Base-by-base conservation (phyloP, 495 filamentous ascomycete species). In the Aspergillus carlsbadensis region DNA sequence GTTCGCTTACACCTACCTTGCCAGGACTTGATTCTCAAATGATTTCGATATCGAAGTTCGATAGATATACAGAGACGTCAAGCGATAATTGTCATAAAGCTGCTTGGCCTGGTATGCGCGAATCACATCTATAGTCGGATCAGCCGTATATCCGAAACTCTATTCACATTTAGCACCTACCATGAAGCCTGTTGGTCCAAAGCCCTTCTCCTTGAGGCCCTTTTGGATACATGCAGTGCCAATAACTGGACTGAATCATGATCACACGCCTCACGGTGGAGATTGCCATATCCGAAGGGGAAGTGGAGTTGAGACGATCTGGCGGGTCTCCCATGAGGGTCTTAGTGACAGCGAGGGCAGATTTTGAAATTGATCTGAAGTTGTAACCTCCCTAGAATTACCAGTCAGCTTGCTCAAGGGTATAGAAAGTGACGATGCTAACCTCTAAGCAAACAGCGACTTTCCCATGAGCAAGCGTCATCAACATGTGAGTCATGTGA, bases 401-500 rank as follows among this genome's bases (percentile, higher is more conserved):
- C 18, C 33, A 48, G 24, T 39, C 20, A 50, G 17, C 40, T 31
- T 52, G 35, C 10, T 33, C 42, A 22, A 11, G 35, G 14, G 5
- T 3, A n/a, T 13, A 22, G 17, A 33, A 26, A 29, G 0, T 20
- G 14, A 13, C 7, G 31, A n/a, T 21, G 39, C 65, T 20, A 57
- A 84, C 81, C 75, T 96, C 94, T 13, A 98, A 76, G 65, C 92
- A 96, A 21, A 96, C 91, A 10, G 89, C 90, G 42, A 98, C 78
- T 67, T 94, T 96, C 35, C 94, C 94, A 41, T 85, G 78, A 2
- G 94, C 92, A n/a, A 99, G 81, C 11, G 87, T 87, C 92, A 97
- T 98, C 15, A 99, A 81, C 92, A 97, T 96, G 65, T 96, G 90
- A 8, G 95, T 97, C 94, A 99, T 98, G 64, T 98, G 93, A 17